A percentile compares a stretch with the other conserved stretches of the same genome.
Conservation (phyloP, 768 basidiomycete species). For the Mycena chlorophos region DNA sequence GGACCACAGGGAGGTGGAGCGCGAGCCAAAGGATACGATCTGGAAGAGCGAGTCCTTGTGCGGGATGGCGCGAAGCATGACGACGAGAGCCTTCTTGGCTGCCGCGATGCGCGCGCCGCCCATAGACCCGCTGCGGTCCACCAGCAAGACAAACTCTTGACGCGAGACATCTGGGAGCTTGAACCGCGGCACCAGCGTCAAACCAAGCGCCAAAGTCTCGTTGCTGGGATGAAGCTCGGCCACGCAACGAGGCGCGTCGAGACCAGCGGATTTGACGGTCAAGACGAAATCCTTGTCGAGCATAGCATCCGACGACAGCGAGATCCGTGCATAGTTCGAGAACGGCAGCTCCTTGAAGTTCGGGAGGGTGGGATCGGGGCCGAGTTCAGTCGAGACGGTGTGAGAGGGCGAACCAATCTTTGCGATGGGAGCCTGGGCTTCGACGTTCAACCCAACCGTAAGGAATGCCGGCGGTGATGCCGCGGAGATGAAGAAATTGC, state of each 20-base stretch:
- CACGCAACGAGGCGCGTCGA: conserved; percentile 45
- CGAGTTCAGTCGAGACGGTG: conserved; percentile 18
- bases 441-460: conserved; percentile 9
- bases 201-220: conserved; percentile 37
- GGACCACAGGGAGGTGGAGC: conserved; percentile 30
- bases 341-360: conserved; percentile 20
- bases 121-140: conserved; percentile 50
- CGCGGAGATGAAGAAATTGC: conserved; percentile 1
- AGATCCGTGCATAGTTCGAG: conserved; percentile 17
- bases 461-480: conserved; percentile 6
- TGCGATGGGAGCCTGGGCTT: conserved; percentile 13
- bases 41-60: conserved; percentile 39
- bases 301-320: conserved; percentile 9
- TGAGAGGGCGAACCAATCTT: conserved; percentile 19
- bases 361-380: conserved; percentile 16
- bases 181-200: conserved; percentile 47
- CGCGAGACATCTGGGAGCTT: conserved; percentile 32
- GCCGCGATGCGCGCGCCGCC: conserved; percentile 27
- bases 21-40: conserved; percentile 40
- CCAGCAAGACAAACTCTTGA: conserved; percentile 49
- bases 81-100: conserved; percentile 37
- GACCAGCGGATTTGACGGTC: conserved; percentile 35
- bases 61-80: conserved; percentile 42
- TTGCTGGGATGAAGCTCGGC: conserved; percentile 30
- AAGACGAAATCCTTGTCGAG: conserved; percentile 44